Percentiles rank a stretch among this genome's conserved stretches.
Conservation (phyloP, 345 rosid species). For the Lepidium africanum region DNA sequence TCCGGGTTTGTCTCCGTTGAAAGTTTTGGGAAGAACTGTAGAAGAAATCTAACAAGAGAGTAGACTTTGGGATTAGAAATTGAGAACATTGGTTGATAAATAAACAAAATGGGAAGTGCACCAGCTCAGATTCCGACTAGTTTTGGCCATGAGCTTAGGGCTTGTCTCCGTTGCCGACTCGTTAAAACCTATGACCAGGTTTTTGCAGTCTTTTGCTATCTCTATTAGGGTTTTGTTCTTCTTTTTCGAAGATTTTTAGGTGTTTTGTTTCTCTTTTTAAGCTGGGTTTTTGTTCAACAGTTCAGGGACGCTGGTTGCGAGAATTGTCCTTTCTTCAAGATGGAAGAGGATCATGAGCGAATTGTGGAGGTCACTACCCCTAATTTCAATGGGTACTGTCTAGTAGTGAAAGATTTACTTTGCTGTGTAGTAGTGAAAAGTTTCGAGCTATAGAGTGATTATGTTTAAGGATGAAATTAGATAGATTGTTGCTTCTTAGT, state of each 20-base stretch:
- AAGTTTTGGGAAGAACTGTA: not conserved
- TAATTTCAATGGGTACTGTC: slow-evolving; percentile 54
- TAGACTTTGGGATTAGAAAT: not conserved
- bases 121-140: slow-evolving; percentile 87
- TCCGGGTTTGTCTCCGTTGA: not conserved
- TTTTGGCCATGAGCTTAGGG: slow-evolving; percentile 79
- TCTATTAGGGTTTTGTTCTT: not conserved
- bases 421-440: not conserved
- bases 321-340: slow-evolving; percentile 79
- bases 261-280: not conserved
- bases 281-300: slow-evolving; percentile 16
- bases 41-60: not conserved
- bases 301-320: slow-evolving; percentile 82
- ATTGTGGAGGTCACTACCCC: slow-evolving; percentile 81
- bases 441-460: not conserved
- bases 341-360: slow-evolving; percentile 83
- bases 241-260: not conserved
- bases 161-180: slow-evolving; percentile 83
- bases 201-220: not conserved
- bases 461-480: not conserved
- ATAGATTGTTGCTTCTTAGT: not conserved
- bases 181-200: slow-evolving; percentile 94
- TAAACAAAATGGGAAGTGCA: slow-evolving; percentile 39
- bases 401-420: not conserved
- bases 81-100: not conserved